phyloP scores from a whole-genome alignment of 352 stramenopile species.

The Phytopythium ostracodes region DNA sequence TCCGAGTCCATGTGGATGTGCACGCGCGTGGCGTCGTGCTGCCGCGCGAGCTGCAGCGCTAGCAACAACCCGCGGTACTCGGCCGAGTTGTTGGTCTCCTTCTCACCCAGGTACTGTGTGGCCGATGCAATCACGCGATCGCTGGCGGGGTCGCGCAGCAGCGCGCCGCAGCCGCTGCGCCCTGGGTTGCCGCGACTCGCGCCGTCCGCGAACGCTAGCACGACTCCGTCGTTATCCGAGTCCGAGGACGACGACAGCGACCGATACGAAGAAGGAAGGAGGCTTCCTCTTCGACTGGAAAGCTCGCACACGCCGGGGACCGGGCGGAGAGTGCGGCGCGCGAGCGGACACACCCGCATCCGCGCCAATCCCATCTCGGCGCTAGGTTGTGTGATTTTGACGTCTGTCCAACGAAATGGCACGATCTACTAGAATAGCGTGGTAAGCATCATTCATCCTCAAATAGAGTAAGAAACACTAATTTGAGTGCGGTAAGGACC shows the following conservation, averaged over 20 bases:
- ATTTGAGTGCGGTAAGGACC: neutral
- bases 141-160: conserved; percentile 40
- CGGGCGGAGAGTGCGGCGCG: neutral
- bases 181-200: conserved; percentile 72
- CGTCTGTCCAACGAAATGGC: conserved; percentile 1
- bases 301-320: neutral
- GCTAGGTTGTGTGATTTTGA: neutral
- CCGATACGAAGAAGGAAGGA: neutral
- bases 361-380: neutral
- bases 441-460: too few species aligned
- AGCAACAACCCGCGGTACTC: conserved; percentile 69
- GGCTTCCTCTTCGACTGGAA: too few species aligned
- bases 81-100: conserved; percentile 68
- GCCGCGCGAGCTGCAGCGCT: conserved; percentile 47
- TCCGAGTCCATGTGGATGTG: conserved; percentile 77
- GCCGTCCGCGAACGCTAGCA: conserved; percentile 58
- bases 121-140: conserved; percentile 37
- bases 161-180: conserved; percentile 49
- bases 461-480: neutral
- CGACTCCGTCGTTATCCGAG: neutral
- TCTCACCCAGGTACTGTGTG: conserved; percentile 46
- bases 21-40: conserved; percentile 27
- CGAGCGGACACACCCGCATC: neutral
- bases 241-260: neutral
- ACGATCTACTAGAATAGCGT: neutral